A percentile compares a stretch with the other conserved stretches of the same genome.
These are phyloP conservation scores for Naganishia randhawae DNA, from an alignment of 768 basidiomycete genomes.

Conservation along the genomic window DNA sequence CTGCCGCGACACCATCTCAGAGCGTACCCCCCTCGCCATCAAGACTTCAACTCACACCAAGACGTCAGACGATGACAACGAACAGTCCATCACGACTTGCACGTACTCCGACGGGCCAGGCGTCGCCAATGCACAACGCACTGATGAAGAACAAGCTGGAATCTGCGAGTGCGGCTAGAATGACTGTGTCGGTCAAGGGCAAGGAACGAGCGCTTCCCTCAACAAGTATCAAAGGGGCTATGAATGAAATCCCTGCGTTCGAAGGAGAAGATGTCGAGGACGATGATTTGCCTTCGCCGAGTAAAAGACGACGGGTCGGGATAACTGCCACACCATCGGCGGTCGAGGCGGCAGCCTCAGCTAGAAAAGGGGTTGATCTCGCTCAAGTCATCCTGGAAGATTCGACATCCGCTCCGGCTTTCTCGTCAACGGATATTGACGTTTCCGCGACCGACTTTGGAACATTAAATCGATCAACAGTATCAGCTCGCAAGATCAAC, in stretches of 20 bases:
- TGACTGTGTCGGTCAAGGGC: neutral
- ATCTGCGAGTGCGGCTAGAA: neutral
- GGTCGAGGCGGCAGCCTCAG: neutral
- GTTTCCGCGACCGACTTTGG: neutral
- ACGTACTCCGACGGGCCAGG: conserved; percentile 10
- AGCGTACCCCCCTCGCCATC: neutral
- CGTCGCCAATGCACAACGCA: conserved; percentile 12
- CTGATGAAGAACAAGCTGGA: conserved; percentile 12
- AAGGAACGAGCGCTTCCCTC: neutral
- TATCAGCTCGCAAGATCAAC: conserved; percentile 6
- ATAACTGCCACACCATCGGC: neutral
- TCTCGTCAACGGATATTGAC: neutral
- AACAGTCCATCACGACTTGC: neutral
- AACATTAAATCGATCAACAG: neutral
- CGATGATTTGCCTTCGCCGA: conserved; percentile 6
- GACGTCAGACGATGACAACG: neutral
- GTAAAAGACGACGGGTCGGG: conserved; percentile 7
- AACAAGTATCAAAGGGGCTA: neutral
- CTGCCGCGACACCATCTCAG: neutral
- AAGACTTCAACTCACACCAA: neutral
- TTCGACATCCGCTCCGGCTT: neutral
- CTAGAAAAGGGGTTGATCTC: conserved; percentile 16
- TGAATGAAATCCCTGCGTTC: neutral
- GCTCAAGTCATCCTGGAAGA: neutral
- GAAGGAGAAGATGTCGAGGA: conserved; percentile 4